Percentiles rank a stretch among this genome's conserved stretches.
Conservation (phyloP, 225 moss, liverwort and hornwort genomes). For the Bryoerythrophyllum caledonicum region DNA sequence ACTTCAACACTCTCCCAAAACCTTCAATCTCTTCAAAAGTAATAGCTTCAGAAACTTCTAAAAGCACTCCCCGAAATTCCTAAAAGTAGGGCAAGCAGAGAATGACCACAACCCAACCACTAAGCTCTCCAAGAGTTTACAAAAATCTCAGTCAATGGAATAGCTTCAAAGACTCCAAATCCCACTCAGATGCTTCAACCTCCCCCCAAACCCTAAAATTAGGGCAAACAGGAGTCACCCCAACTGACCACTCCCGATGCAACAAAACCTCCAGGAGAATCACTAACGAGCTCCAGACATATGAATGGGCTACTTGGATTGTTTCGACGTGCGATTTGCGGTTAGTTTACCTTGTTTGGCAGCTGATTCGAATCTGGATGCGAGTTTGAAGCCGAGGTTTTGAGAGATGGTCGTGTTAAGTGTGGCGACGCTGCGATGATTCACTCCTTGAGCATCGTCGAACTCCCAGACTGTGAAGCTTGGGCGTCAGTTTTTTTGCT, state of each 20-base stretch:
- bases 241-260: background rate
- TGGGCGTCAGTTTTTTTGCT: background rate
- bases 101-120: too few relatives aligned
- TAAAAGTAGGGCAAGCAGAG: too few relatives aligned
- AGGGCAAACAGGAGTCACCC: background rate
- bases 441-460: background rate
- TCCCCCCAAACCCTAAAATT: background rate
- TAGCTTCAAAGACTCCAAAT: background rate
- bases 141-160: too few relatives aligned
- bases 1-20: too few relatives aligned
- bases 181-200: background rate
- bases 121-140: too few relatives aligned
- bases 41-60: too few relatives aligned
- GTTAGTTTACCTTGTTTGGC: background rate
- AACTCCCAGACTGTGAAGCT: background rate
- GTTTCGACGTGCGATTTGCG: background rate
- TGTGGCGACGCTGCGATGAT: background rate
- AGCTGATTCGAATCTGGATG: too few relatives aligned
- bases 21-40: too few relatives aligned
- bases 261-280: background rate
- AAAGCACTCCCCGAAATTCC: too few relatives aligned
- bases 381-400: too few relatives aligned
- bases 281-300: background rate
- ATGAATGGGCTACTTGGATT: background rate
- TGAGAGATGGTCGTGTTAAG: background rate